Evolutionary conservation across 2,329 filamentous ascomycete genomes (phyloP), one percentile per base, ranked within the genome.

Genomic region (Sphaerulina musiva): DNA sequence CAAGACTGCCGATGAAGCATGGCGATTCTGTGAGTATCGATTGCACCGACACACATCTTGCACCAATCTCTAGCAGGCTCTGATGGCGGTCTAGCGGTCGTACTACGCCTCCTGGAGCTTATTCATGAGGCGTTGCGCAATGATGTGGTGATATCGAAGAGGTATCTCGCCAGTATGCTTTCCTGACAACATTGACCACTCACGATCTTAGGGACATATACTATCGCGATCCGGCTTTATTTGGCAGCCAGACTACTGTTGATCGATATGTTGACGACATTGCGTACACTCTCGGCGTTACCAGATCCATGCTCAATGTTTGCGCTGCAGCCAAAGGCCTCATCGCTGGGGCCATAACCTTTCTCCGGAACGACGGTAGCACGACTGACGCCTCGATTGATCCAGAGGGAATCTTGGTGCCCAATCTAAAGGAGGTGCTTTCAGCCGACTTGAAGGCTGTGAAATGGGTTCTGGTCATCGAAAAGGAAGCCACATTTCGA

Each of bases 401-500:
- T 5, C 61, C 62, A 52, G 74, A 76, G 80, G 85, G 85, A 1
- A 71, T 79, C 4, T 71, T 85, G 0, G 74, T 92, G 7, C 86
- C 86, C 0, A 72, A 73, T 6, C 60, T 76, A 2, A 73, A 71
- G 47, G 75, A 77, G 0, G 73, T 84, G 10, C 70, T 75, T 0
- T 66, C 65, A 2, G 62, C 87, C 1, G 69, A 81, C 39, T 68
- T 84, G n/a, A 66, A 68, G 0, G 55, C 64, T 1, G 70, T 79
- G 1, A 73, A 73, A 51, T 90, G 85, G 86, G 73, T 91, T 42
- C 71, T 92, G 0, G 79, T 92, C 0, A 78, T 92, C 48, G 88
- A 93, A 66, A 92, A 93, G 70, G 88, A 93, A 74, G 87, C 87
- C n/a, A 86, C 84, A 0, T 92, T 90, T 63, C 81, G 83, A 6